Evolutionary conservation across 164 flowering plant species (phyloP), one percentile per base, ranked within the genome.

Genomic region (Stephania japonica): DNA sequence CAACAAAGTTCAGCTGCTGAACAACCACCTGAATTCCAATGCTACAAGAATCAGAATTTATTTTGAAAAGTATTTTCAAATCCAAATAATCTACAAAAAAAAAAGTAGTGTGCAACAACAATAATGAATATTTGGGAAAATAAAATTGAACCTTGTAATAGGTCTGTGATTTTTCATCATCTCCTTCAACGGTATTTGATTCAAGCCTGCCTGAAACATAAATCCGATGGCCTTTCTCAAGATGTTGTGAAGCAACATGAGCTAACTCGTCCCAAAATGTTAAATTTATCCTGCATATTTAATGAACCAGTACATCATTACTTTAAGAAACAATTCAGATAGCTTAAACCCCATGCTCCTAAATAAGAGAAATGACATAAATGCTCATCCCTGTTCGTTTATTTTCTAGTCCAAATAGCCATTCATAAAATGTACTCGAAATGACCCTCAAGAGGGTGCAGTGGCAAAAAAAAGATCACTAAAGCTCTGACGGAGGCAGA

Each of bases 191-290:
- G 4, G 81, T 81, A 78, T 92, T 96, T 65, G 93, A 81, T 43
- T 90, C 85, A 61, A 94, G 86, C 26, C 96, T 87, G 25, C 98
- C 97, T 66, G 87, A 80, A 67, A 92, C 88, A 81, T 87, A 85
- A 74, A 94, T 83, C 42, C 85, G 96, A 1, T 88, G 81, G 21
- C 98, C 97, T 83, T 90, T 94, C 83, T 92, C 85, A 21, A 94
- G 81, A 79, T 92, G 97, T 81, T 90, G 90, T 81, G 41, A 82
- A 65, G 98, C 96, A 74, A 83, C 75, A 74, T 87, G 84, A 47
- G 98, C 98, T 84, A 92, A 77, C 71, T 92, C 97, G 78, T 94
- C 89, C 98, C 97, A 94, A 65, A 94, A 89, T 62, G 96, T 88
- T 82, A 94, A 84, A 82, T 80, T 87, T 70, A 94, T 86, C 98